Evolutionary conservation across 2,329 filamentous ascomycete genomes (phyloP), one percentile per base, ranked within the genome.

Genomic region (Diaporthe capsici): DNA sequence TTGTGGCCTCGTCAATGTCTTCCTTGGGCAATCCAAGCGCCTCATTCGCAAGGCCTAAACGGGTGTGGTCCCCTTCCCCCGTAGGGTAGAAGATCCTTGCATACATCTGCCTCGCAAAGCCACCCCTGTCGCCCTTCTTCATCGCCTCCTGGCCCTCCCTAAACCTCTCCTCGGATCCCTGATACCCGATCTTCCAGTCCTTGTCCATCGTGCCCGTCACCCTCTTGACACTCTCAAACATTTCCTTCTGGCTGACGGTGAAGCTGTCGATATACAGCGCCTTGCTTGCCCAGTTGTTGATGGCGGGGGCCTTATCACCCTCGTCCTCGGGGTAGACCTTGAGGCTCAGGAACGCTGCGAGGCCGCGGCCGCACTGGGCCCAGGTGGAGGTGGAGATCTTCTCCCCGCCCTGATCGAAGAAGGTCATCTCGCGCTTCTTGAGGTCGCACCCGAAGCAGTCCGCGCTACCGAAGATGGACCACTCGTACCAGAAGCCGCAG

Each of bases 201-300:
- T 80, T 81, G 58, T 91, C 88, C 1, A 82, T 87, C 0, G 88
- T 90, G 0, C 87, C 87, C 0, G 89, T 88, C 4, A 91, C 91
- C 0, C 88, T 87, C 79, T 91, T 86, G 10, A 92, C 83, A 28
- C 87, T 88, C 58, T 88, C 87, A 73, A 94, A 86, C 85, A 94
- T 93, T 8, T 94, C 92, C 28, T 86, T 86, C 81, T 94, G 92
- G 75, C 83, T 90, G 75, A 91, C 78, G 7, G 83, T 81, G 84
- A 93, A 94, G 76, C 88, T 91, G 12, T 85, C 86, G 15, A 92
- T 77, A 78, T 88, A 91, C 3, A 92, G 80, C 0, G 80, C 78
- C 65, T 87, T 85, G 81, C 92, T 90, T 3, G 84, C 82, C 78
- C 85, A 91, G 47, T 81, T 77, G 10, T 84, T 84, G 12, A 91